phyloP scores from a whole-genome alignment of 2,329 filamentous ascomycete species.

The Curvularia sp. region DNA sequence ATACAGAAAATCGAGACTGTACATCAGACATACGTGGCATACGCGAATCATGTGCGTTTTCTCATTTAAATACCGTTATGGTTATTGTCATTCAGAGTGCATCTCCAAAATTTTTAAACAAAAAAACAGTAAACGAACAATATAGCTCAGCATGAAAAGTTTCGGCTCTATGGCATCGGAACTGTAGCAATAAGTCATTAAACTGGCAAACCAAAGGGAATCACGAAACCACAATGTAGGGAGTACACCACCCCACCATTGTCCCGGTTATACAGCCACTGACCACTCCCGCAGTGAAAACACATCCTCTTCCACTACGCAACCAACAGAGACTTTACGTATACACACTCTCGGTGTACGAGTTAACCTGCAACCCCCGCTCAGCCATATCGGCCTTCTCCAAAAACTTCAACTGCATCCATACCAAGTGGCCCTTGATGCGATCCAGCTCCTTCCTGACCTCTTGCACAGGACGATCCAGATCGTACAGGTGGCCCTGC shows the following conservation, averaged over 20 bases:
- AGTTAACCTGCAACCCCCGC: conserved; percentile 83
- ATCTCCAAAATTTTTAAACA: too few species aligned
- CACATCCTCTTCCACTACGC: background rate
- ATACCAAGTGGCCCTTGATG: conserved; percentile 88
- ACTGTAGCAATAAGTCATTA: background rate
- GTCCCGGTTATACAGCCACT: background rate
- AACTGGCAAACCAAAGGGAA: background rate
- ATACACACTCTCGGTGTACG: conserved; percentile 86
- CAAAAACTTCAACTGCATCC: conserved; percentile 92
- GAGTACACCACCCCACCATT: background rate
- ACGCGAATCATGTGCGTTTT: too few species aligned
- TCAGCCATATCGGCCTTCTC: conserved; percentile 88
- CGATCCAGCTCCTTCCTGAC: conserved; percentile 77
- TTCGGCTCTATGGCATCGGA: background rate
- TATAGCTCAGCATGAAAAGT: background rate
- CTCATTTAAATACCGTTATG: too few species aligned
- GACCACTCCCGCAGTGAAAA: background rate
- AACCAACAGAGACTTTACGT: conserved; percentile 52
- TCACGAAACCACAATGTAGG: background rate
- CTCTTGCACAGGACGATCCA: conserved; percentile 68
- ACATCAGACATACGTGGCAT: too few species aligned
- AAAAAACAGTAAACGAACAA: background rate
- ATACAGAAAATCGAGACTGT: too few species aligned
- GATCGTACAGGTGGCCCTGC: conserved; percentile 86
- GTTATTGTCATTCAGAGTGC: too few species aligned